Percentiles rank a stretch among this genome's conserved stretches.
Evolutionary conservation across 148 eudicot species (phyloP).

Genomic region (Rheum nobile): DNA sequence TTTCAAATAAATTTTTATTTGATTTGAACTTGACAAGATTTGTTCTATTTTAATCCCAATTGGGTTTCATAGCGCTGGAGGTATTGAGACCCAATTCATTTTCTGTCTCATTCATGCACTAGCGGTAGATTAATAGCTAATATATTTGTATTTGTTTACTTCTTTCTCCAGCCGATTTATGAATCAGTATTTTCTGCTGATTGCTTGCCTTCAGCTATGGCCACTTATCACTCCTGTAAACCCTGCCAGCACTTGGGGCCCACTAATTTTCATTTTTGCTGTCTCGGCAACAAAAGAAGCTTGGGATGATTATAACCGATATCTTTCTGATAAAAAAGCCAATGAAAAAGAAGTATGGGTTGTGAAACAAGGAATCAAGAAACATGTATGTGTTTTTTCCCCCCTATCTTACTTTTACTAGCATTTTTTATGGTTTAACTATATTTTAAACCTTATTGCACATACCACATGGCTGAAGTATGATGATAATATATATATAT

Average conservation of each 20-base stretch:
- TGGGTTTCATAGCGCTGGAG: background rate
- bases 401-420: background rate
- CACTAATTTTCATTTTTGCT: slow-evolving; percentile 88
- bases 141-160: slow-evolving; percentile 11
- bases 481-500: background rate
- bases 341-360: slow-evolving; percentile 98
- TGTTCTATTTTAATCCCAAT: background rate
- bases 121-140: slow-evolving; percentile 7
- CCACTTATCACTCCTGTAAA: slow-evolving; percentile 95
- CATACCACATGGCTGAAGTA: background rate
- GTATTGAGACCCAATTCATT: background rate
- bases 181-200: slow-evolving; percentile 98
- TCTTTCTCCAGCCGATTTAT: slow-evolving; percentile 77
- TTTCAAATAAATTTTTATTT: background rate
- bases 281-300: slow-evolving; percentile 95
- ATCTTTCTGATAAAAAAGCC: slow-evolving; percentile 88
- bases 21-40: background rate
- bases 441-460: background rate
- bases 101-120: background rate
- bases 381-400: slow-evolving; percentile 44
- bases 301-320: slow-evolving; percentile 97
- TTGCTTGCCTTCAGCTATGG: slow-evolving; percentile 99
- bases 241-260: slow-evolving; percentile 99
- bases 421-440: background rate
- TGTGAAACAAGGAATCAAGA: slow-evolving; percentile 60